phyloP scores from a whole-genome alignment of 2,329 filamentous ascomycete species.

The Aspergillus unguis region DNA sequence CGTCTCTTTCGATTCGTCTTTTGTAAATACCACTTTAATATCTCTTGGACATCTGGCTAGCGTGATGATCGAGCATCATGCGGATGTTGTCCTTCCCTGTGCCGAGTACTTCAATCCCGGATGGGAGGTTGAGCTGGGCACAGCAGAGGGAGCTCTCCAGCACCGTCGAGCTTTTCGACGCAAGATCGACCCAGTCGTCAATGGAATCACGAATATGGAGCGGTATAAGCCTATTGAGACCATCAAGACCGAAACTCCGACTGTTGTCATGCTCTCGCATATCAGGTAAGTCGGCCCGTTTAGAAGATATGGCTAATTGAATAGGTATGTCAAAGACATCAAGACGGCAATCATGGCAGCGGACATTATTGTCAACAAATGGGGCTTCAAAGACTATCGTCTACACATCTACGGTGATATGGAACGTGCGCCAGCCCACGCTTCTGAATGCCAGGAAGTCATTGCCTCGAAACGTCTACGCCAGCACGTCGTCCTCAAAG shows the following conservation, averaged over 20 bases:
- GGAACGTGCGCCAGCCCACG: slow-evolving; percentile 60
- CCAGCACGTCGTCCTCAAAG: slow-evolving; percentile 49
- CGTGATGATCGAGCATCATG: slow-evolving; percentile 43
- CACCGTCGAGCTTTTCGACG: slow-evolving; percentile 56
- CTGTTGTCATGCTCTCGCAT: slow-evolving; percentile 63
- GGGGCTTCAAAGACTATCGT: slow-evolving; percentile 60
- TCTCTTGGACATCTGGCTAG: slow-evolving; percentile 26
- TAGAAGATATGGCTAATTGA: neutral
- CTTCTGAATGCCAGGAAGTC: slow-evolving; percentile 56
- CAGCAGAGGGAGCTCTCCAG: slow-evolving; percentile 53
- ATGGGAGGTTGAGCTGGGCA: slow-evolving; percentile 61
- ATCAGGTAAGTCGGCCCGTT: slow-evolving; percentile 31
- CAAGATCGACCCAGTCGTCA: slow-evolving; percentile 63
- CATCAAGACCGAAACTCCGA: slow-evolving; percentile 56
- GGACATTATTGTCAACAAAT: slow-evolving; percentile 62
- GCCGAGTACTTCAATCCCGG: slow-evolving; percentile 61
- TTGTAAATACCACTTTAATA: slow-evolving; percentile 44
- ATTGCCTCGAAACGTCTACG: slow-evolving; percentile 54
- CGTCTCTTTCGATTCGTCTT: slow-evolving; percentile 23
- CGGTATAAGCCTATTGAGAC: slow-evolving; percentile 58
- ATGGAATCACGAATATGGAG: slow-evolving; percentile 62
- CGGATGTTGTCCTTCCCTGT: slow-evolving; percentile 56
- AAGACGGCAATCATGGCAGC: slow-evolving; percentile 61
- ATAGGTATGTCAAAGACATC: slow-evolving; percentile 53
- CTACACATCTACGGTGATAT: slow-evolving; percentile 64